Base-by-base conservation (phyloP, 306 rosid species). In the Casuarina cunninghamiana region DNA sequence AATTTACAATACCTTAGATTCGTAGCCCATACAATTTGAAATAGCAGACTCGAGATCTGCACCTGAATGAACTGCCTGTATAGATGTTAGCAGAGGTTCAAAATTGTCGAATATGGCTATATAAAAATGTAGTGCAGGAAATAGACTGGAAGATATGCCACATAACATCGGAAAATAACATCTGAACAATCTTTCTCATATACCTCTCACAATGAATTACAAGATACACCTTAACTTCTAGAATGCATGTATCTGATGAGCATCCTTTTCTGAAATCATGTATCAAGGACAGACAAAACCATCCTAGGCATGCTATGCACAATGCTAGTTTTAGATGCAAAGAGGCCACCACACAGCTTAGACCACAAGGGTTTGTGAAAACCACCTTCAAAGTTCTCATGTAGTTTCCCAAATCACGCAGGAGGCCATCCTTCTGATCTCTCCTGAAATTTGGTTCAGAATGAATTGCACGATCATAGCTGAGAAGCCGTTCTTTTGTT, bases 1-100 rank as follows among this genome's bases (percentile, higher is more conserved):
- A 37, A 66, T 35, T 69, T 49, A 71, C 21, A 72, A 83, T 88
- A 95, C 99, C 99, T 95, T 84, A 72, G 97, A 41, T 87, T 84
- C 87, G 86, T 95, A 95, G 75, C 99, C 99, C 90, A 86, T 84
- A 79, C 97, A 93, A 86, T 95, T 87, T 83, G 87, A 5, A 81
- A 93, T 85, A 62, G 99, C 91, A 78, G 97, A 93, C 69, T 93
- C 97, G 55, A 95, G 96, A 89, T 93, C 97, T 53, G 97, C 97
- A 77, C 97, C 97, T n/a, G 97, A 95, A 87, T 95, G 97, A 87
- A 95, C 97, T 60, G 94, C 97, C 99, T 95, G 93, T 84, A 88
- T 41, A 72, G 72, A 69, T 77, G 70, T 41, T 73, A 67, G 8
- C 69, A 53, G 62, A 60, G 72, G 81, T 76, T 65, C 55, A 65